Percentiles rank a stretch among this genome's conserved stretches.
phyloP scores from a whole-genome alignment of 495 filamentous ascomycete genomes.

The Penicillium psychrofluorescens region DNA sequence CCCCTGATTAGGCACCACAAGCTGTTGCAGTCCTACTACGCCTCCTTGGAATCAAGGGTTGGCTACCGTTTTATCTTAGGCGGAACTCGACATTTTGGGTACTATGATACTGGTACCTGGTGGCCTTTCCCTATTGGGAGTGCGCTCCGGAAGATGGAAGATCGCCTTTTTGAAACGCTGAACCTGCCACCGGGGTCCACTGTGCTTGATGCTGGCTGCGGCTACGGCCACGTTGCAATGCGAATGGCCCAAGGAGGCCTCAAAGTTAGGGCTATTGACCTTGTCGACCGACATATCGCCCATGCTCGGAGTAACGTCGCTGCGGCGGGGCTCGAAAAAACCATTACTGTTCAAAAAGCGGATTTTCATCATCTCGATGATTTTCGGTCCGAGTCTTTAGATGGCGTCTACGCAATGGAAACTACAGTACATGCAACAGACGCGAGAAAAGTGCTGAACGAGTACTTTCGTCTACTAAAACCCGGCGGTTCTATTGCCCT shows the following conservation, averaged over 20 bases:
- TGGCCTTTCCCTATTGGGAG: constrained; percentile 38
- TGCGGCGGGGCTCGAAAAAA: constrained; percentile 43
- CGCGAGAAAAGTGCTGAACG: constrained; percentile 30
- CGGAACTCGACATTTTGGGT: constrained; percentile 46
- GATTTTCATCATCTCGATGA: constrained; percentile 48
- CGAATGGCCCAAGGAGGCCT: constrained; percentile 31
- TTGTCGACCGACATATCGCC: constrained; percentile 41
- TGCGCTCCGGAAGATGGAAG: constrained; percentile 32
- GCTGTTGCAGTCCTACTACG: constrained; percentile 35
- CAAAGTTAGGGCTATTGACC: constrained; percentile 42
- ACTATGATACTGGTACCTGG: constrained; percentile 35
- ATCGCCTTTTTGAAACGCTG: constrained; percentile 32
- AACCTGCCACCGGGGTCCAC: constrained; percentile 24
- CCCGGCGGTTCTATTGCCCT: constrained; percentile 42
- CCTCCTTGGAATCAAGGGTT: constrained; percentile 39
- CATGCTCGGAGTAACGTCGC: constrained; percentile 36
- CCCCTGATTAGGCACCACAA: constrained; percentile 14
- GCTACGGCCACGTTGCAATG: constrained; percentile 42
- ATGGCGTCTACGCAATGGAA: constrained; percentile 55
- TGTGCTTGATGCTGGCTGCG: constrained; percentile 48
- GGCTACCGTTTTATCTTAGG: constrained; percentile 44
- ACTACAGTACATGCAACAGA: constrained; percentile 52
- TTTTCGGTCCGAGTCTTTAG: constrained; percentile 28
- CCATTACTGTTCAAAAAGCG: constrained; percentile 35
- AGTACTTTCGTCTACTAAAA: constrained; percentile 42